Evolutionary conservation across 306 rosid species (phyloP).

Genomic region (Glycyrrhiza uralensis): DNA sequence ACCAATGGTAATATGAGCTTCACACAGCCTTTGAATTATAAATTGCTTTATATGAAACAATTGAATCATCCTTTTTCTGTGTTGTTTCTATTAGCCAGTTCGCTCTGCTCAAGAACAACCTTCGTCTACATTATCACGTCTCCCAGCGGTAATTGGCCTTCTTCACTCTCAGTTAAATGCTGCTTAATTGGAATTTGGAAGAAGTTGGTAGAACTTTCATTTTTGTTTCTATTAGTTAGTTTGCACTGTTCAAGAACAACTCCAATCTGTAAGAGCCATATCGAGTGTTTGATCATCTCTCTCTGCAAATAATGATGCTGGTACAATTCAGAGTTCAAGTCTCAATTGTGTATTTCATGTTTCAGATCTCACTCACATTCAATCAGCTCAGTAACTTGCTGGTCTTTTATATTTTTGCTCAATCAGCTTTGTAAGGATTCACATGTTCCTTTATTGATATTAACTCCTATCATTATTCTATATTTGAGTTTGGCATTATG

Average conservation of each 20-base stretch:
- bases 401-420: too few relatives aligned
- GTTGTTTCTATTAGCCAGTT: slow-evolving; percentile 30
- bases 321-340: too few relatives aligned
- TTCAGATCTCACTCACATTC: too few relatives aligned
- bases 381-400: too few relatives aligned
- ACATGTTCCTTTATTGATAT: too few relatives aligned
- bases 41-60: background rate
- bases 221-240: slow-evolving; percentile 36
- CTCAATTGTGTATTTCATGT: too few relatives aligned
- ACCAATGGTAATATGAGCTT: slow-evolving; percentile 34
- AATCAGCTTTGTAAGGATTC: too few relatives aligned
- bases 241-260: slow-evolving; percentile 58
- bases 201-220: background rate
- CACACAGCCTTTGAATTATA: background rate
- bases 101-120: slow-evolving; percentile 35
- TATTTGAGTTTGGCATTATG: too few relatives aligned
- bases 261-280: slow-evolving; percentile 31
- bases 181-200: slow-evolving; percentile 18
- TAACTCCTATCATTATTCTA: too few relatives aligned
- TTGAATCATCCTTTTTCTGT: background rate
- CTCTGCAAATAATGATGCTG: slow-evolving; percentile 30
- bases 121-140: slow-evolving; percentile 34
- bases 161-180: background rate
- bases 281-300: slow-evolving; percentile 31
- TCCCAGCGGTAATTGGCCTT: slow-evolving; percentile 36